phyloP scores from a whole-genome alignment of 1,139 yeast species.

The Yamadazyma oceani region DNA sequence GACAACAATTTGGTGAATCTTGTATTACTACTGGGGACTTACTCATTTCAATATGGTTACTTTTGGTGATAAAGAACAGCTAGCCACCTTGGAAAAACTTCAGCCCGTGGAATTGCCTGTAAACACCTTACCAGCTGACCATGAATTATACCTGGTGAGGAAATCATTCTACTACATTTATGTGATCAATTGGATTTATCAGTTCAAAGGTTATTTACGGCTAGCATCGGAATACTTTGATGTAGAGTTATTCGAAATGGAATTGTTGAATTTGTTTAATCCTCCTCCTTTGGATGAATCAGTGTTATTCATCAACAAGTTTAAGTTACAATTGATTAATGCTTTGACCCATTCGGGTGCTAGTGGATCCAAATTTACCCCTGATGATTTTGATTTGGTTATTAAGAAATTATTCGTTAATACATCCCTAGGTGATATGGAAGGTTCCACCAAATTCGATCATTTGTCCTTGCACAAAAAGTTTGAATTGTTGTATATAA shows the following conservation, averaged over 20 bases:
- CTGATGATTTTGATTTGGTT: conserved; percentile 14
- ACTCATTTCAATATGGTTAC: neutral
- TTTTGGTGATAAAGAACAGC: conserved; percentile 15
- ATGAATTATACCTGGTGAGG: conserved; percentile 22
- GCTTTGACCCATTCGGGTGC: conserved; percentile 9
- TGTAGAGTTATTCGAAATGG: conserved; percentile 55
- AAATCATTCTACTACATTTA: conserved; percentile 38
- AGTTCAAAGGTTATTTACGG: conserved; percentile 44
- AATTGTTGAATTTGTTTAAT: conserved; percentile 40
- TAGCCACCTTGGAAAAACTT: conserved; percentile 11
- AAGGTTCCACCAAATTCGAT: conserved; percentile 31
- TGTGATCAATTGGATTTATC: conserved; percentile 52
- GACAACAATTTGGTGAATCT: too few species aligned
- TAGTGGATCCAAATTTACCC: conserved; percentile 8
- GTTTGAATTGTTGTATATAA: conserved; percentile 43
- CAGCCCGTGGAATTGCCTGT: conserved; percentile 14
- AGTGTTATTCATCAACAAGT: conserved; percentile 38
- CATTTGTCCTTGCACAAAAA: conserved; percentile 41
- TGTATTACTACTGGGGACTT: too few species aligned
- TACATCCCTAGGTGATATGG: conserved; percentile 33
- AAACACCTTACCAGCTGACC: conserved; percentile 8
- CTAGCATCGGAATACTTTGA: conserved; percentile 51
- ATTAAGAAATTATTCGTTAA: conserved; percentile 36
- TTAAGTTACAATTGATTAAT: conserved; percentile 40
- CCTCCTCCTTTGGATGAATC: conserved; percentile 38